These are phyloP conservation scores for Clonostachys rhizophaga DNA, from an alignment of 2,329 filamentous ascomycete species.

Conservation along the genomic window DNA sequence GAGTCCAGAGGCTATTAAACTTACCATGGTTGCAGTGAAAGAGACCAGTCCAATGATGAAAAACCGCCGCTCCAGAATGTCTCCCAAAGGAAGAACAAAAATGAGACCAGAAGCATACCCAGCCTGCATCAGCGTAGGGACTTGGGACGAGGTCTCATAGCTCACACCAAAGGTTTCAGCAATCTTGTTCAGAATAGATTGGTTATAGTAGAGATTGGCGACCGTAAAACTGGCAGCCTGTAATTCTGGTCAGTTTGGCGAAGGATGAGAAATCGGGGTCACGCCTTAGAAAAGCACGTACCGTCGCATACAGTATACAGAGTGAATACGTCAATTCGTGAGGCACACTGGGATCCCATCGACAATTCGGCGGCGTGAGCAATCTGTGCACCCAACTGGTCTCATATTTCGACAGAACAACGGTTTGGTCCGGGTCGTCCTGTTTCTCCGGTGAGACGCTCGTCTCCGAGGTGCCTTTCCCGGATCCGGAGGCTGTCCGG, in stretches of 20 bases:
- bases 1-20: constrained; percentile 13
- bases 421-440: too few relatives aligned
- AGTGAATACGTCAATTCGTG: constrained; percentile 63
- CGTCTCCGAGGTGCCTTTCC: too few relatives aligned
- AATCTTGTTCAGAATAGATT: constrained; percentile 73
- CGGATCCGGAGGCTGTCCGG: too few relatives aligned
- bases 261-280: not conserved
- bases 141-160: constrained; percentile 60
- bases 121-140: constrained; percentile 74
- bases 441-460: too few relatives aligned
- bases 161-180: constrained; percentile 66
- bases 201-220: constrained; percentile 77
- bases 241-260: not conserved
- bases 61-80: constrained; percentile 60
- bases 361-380: constrained; percentile 57
- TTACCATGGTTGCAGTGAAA: constrained; percentile 63
- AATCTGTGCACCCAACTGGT: constrained; percentile 10
- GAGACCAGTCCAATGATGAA: constrained; percentile 66
- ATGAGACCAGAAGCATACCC: constrained; percentile 73
- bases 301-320: constrained; percentile 68
- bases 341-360: constrained; percentile 62
- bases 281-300: constrained; percentile 14
- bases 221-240: constrained; percentile 63
- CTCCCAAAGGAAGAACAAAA: constrained; percentile 72
- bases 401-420: constrained; percentile 9